Conservation (phyloP, 768 basidiomycete genomes). For the Termitomyces sp. region DNA sequence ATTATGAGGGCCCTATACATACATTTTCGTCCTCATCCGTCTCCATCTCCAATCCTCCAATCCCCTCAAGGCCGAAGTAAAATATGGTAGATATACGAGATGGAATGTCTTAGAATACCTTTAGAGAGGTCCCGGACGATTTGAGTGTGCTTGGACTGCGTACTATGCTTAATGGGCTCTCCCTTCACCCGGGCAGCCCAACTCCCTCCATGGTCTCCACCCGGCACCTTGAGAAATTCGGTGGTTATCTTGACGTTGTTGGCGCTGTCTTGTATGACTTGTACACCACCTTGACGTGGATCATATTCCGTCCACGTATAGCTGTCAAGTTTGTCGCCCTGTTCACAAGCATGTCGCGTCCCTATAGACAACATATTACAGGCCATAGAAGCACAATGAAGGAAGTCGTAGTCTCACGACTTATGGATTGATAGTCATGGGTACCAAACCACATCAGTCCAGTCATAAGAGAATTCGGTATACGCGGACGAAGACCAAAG, state of each 20-base stretch:
- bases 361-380: constrained; percentile 32
- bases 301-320: constrained; percentile 92
- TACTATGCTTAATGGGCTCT: constrained; percentile 65
- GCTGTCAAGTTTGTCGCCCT: constrained; percentile 70
- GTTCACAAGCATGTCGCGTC: constrained; percentile 83
- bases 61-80: constrained; percentile 83
- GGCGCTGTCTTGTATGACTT: constrained; percentile 70
- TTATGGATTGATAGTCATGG: constrained; percentile 70
- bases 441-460: constrained; percentile 95
- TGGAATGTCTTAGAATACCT: constrained; percentile 28
- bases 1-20: constrained; percentile 12
- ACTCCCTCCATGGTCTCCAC: constrained; percentile 77
- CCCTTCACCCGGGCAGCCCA: constrained; percentile 87
- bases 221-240: constrained; percentile 81
- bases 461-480: constrained; percentile 87
- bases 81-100: constrained; percentile 77
- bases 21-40: constrained; percentile 74
- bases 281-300: constrained; percentile 77
- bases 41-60: constrained; percentile 78
- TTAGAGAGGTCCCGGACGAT: neutral
- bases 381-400: neutral
- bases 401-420: constrained; percentile 37
- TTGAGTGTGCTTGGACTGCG: constrained; percentile 12
- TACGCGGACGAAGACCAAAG: constrained; percentile 81
- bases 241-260: constrained; percentile 88